Evolutionary conservation across 805 yeast genomes (phyloP), one percentile per base, ranked within the genome.

Genomic region (Starmerella sirachaensis): DNA sequence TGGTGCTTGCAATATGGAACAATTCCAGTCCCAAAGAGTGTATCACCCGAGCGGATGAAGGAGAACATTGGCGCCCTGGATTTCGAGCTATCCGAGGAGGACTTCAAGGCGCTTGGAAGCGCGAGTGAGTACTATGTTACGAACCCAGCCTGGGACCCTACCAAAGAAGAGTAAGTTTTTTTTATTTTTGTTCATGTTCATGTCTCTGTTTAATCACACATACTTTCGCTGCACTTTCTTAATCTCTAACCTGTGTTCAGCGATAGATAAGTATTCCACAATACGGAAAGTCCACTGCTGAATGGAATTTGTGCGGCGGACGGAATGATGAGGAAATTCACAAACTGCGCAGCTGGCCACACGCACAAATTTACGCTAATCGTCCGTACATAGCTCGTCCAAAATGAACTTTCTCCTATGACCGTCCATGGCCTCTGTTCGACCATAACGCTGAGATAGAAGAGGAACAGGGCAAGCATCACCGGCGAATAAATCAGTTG

Each of bases 231-330:
- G 24, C 11, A 8, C 24, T 11, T 11, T 9, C 8, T 6, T 17
- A 18, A 21, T 11, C 12, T 13, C 31, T 12, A 21, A 36, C 13
- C 21, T 24, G 83, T 76, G 49, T 83, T 83, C 51, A 82, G 74
- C 0, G 94, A 84, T 34, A 88, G 62, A 61, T 80, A 86, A 37
- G 95, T 85, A 55, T 91, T 88, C 97, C 98, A 88, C 25, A 88
- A 62, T 14, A 88, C 93, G 20, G 94, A 88, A 5, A 91, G 65
- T 61, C 81, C 64, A 7, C 91, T 78, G 38, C 93, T 77, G 56
- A 91, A 88, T 0, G 96, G 95, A 5, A 88, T 93, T 58, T 88
- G 97, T 48, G 75, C n/a, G 30, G 75, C 75, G 6, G 75, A 69
- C 0, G 96, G 96, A 2, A 84, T 69, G 6, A 81, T 51, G 31